Evolutionary conservation across 1,284 basidiomycete species (phyloP).

Genomic region (Sanghuangporus baumii): DNA sequence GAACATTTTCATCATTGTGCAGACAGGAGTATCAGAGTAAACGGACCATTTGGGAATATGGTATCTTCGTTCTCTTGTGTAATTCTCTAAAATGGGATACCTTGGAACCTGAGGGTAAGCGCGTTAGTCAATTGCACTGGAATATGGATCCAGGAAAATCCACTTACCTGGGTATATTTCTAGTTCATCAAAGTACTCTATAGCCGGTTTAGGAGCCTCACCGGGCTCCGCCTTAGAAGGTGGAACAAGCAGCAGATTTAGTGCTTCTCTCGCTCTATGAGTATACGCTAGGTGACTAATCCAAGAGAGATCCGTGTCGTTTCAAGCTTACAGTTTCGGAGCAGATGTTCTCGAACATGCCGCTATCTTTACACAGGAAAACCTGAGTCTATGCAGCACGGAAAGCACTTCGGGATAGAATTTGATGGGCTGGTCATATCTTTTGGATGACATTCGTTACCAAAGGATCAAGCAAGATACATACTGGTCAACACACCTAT

Average conservation of each 20-base stretch:
- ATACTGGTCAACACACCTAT: conserved; percentile 38
- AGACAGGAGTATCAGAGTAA: conserved; percentile 6
- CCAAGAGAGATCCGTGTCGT: neutral
- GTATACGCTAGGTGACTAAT: neutral
- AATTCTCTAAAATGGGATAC: conserved; percentile 74
- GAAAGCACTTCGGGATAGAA: conserved; percentile 76
- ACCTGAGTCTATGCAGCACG: conserved; percentile 63
- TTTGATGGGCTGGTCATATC: conserved; percentile 49
- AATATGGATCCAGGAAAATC: neutral
- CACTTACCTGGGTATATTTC: conserved; percentile 77
- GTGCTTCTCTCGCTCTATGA: conserved; percentile 69
- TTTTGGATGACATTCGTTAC: conserved; percentile 22
- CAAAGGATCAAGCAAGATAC: conserved; percentile 2
- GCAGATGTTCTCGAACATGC: conserved; percentile 76
- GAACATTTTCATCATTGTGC: neutral
- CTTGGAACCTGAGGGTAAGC: conserved; percentile 59
- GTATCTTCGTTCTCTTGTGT: conserved; percentile 73
- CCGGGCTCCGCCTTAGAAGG: conserved; percentile 34
- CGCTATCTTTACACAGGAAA: conserved; percentile 54
- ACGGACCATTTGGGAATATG: conserved; percentile 78
- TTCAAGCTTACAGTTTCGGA: conserved; percentile 55
- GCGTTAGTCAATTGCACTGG: conserved; percentile 4
- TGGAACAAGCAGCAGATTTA: conserved; percentile 64
- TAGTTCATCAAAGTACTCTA: conserved; percentile 70
- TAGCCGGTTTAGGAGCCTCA: conserved; percentile 43